These are phyloP conservation scores for Aspergillus brunneoviolaceus DNA, from an alignment of 2,329 filamentous ascomycete species.

Conservation along the genomic window DNA sequence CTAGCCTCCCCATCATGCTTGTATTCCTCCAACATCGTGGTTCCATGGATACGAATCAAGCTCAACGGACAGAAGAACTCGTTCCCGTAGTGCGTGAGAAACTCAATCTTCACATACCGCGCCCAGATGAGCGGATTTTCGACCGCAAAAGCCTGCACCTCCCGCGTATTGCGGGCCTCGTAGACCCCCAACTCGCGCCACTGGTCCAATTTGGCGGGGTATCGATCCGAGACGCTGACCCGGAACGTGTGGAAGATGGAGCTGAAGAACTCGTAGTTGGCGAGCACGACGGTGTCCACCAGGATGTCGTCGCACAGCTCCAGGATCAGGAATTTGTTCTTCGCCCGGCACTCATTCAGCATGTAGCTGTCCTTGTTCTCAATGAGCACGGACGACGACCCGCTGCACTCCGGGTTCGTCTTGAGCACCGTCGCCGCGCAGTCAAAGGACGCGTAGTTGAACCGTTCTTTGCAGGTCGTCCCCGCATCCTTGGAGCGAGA, in stretches of 20 bases:
- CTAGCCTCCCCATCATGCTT: slow-evolving; percentile 76
- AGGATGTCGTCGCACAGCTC: slow-evolving; percentile 85
- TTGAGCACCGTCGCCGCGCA: slow-evolving; percentile 92
- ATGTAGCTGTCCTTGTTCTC: slow-evolving; percentile 99
- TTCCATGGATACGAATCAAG: slow-evolving; percentile 86
- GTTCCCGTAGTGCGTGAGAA: slow-evolving; percentile 89
- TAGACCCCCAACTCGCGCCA: slow-evolving; percentile 89
- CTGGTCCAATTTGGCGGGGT: slow-evolving; percentile 86
- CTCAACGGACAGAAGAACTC: slow-evolving; percentile 97
- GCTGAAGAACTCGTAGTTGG: slow-evolving; percentile 98
- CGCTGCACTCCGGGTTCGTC: slow-evolving; percentile 81
- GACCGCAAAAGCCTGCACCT: slow-evolving; percentile 92
- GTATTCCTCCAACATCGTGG: slow-evolving; percentile 90
- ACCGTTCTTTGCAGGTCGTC: slow-evolving; percentile 95
- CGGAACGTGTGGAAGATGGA: slow-evolving; percentile 91
- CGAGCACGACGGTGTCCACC: slow-evolving; percentile 93
- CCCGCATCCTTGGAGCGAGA: slow-evolving; percentile 87
- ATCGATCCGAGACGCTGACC: slow-evolving; percentile 89
- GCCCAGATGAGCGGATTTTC: slow-evolving; percentile 95
- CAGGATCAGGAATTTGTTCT: slow-evolving; percentile 91
- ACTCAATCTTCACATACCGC: slow-evolving; percentile 87
- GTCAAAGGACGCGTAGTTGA: slow-evolving; percentile 97
- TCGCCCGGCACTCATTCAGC: slow-evolving; percentile 82
- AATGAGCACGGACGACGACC: slow-evolving; percentile 80
- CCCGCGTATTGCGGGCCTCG: slow-evolving; percentile 86